Evolutionary conservation across 495 filamentous ascomycete genomes (phyloP).

Genomic region (Rhypophila decipiens): DNA sequence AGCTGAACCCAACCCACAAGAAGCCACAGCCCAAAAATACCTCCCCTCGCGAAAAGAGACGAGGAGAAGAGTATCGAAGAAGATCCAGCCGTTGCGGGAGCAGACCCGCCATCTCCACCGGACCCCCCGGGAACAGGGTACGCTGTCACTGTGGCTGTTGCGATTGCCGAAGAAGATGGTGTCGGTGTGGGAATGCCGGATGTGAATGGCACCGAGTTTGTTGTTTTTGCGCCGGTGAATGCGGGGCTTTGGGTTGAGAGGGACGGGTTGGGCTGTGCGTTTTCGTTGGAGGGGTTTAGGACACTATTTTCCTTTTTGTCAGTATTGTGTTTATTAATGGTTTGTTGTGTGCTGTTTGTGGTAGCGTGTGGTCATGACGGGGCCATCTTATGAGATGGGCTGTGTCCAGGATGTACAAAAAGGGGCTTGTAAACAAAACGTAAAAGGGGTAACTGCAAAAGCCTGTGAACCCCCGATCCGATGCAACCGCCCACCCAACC

Average conservation of each 20-base stretch:
- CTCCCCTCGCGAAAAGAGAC: too few species aligned
- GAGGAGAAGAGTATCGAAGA: too few species aligned
- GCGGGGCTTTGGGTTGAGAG: constrained; percentile 40
- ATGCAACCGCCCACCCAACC: neutral
- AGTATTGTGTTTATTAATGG: neutral
- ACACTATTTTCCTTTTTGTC: constrained; percentile 35
- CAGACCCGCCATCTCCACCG: neutral
- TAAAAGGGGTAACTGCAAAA: neutral
- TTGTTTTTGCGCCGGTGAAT: constrained; percentile 44
- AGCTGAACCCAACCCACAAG: too few species aligned
- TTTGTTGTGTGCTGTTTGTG: neutral
- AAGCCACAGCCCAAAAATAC: too few species aligned
- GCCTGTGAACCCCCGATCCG: too few species aligned
- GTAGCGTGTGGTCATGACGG: too few species aligned
- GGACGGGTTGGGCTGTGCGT: constrained; percentile 38
- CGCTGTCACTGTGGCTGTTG: neutral
- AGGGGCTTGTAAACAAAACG: neutral
- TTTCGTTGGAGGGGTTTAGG: constrained; percentile 52
- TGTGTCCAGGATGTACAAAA: too few species aligned
- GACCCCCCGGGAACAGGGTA: too few species aligned
- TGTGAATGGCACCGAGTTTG: constrained; percentile 40
- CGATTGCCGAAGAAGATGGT: neutral
- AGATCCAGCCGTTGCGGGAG: too few species aligned
- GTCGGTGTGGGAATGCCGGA: constrained; percentile 22
- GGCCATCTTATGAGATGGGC: too few species aligned